Conservation (phyloP, 768 basidiomycete species). For the Lentinus tigrinus region DNA sequence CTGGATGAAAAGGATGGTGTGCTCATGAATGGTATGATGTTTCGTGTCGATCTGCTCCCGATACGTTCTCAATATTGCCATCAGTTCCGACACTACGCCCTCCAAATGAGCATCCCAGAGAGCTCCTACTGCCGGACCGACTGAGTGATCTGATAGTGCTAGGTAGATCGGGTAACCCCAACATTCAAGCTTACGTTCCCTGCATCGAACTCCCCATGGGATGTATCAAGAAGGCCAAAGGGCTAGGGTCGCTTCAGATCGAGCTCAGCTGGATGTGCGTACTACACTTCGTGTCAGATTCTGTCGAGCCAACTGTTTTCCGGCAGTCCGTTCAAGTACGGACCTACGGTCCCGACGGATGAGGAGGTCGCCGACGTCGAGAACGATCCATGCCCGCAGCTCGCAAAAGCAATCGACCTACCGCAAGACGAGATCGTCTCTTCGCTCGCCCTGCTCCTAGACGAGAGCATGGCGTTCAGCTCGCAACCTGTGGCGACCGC, state of each 20-base stretch:
- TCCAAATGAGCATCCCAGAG: constrained; percentile 46
- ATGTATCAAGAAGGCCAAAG: constrained; percentile 56
- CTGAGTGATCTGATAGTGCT: constrained; percentile 15
- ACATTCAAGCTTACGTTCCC: background rate
- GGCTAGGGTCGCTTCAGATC: constrained; percentile 55
- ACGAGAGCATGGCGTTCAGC: constrained; percentile 1
- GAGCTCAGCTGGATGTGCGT: constrained; percentile 67
- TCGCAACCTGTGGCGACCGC: background rate
- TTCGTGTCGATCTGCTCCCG: background rate
- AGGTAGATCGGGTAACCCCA: constrained; percentile 14
- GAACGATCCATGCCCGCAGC: constrained; percentile 1
- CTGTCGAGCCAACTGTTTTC: too few relatives aligned
- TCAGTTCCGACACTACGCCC: constrained; percentile 56
- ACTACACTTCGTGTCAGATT: constrained; percentile 19
- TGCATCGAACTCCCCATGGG: background rate
- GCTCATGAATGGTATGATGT: constrained; percentile 58
- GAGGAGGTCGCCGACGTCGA: constrained; percentile 24
- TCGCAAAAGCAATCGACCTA: constrained; percentile 6
- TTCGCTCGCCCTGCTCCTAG: constrained; percentile 15
- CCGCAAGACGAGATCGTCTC: constrained; percentile 17
- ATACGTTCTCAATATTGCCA: background rate
- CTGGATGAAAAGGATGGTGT: constrained; percentile 49
- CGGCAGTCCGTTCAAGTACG: constrained; percentile 29
- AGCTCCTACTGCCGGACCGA: constrained; percentile 23
- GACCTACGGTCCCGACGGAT: constrained; percentile 23